These are phyloP conservation scores for Periconia digitata DNA, from an alignment of 2,329 filamentous ascomycete genomes.

Conservation along the genomic window DNA sequence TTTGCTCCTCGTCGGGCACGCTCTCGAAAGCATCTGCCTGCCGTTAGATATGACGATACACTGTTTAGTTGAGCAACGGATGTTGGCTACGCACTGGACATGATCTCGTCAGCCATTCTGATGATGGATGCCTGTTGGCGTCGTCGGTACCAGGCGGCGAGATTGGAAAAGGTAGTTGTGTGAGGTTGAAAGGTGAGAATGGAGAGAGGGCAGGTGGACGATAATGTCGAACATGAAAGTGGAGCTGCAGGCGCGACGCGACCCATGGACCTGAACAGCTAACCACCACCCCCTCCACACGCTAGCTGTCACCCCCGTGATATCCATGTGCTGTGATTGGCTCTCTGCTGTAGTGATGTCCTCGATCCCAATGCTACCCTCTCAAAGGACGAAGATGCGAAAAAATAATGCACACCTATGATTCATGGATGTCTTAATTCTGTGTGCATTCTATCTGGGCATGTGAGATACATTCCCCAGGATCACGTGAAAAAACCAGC, in stretches of 20 bases:
- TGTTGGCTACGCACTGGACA: conserved; percentile 34
- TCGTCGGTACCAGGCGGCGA: neutral
- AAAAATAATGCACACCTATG: no score
- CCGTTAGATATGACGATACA: conserved; percentile 2
- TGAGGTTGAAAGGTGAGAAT: neutral
- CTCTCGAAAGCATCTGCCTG: conserved; percentile 44
- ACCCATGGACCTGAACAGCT: neutral
- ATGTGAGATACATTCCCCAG: no score
- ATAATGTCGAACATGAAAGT: neutral
- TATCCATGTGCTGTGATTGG: no score
- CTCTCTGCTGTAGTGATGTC: no score
- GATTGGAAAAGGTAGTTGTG: neutral
- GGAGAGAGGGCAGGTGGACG: neutral
- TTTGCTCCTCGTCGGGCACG: conserved; percentile 68
- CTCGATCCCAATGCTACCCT: no score
- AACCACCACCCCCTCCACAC: neutral
- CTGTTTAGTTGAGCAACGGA: neutral
- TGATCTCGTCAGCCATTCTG: conserved; percentile 30
- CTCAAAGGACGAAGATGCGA: no score
- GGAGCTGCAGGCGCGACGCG: neutral
- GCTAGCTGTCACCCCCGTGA: neutral
- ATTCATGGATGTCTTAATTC: no score
- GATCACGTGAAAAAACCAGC: no score
- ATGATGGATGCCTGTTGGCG: neutral
- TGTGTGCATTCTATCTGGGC: no score